Conservation (phyloP, 2,329 filamentous ascomycete species). For the Stagonosporopsis chrysanthemi region DNA sequence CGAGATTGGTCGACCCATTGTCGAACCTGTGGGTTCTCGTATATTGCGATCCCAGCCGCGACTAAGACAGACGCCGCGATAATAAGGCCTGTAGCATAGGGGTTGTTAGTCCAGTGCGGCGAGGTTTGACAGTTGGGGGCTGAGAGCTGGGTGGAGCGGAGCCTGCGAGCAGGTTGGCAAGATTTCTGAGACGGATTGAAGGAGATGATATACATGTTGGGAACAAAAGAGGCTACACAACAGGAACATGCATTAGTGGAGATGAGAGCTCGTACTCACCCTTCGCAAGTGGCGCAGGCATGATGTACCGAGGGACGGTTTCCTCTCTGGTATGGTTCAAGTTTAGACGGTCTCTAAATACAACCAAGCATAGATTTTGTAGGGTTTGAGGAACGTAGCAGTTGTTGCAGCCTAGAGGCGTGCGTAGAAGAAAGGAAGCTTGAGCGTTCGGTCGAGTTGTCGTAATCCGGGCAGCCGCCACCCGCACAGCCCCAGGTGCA, state of each 20-base stretch:
- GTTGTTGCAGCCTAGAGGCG: conserved; percentile 18
- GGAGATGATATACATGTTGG: conserved; percentile 6
- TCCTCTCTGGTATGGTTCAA: not conserved
- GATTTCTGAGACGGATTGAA: conserved; percentile 3
- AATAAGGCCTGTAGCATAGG: conserved; percentile 62
- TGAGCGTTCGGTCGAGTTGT: conserved; percentile 12
- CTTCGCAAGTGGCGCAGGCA: conserved; percentile 54
- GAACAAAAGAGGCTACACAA: conserved; percentile 27
- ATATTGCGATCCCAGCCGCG: conserved; percentile 68
- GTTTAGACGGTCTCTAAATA: not conserved
- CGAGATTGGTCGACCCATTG: conserved; percentile 69
- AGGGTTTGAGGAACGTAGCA: not conserved
- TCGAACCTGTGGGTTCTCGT: conserved; percentile 69
- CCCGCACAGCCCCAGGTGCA: conserved; percentile 23
- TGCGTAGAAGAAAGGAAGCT: conserved; percentile 4
- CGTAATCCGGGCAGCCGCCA: conserved; percentile 23
- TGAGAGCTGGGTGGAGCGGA: conserved; percentile 22
- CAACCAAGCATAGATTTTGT: not conserved
- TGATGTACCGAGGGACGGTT: conserved; percentile 20
- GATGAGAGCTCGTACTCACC: conserved; percentile 40
- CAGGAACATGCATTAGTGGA: conserved; percentile 28
- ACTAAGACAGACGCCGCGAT: conserved; percentile 68
- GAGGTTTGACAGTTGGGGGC: conserved; percentile 15
- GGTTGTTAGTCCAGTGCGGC: conserved; percentile 37
- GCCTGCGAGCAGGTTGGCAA: conserved; percentile 46